phyloP scores from a whole-genome alignment of 257 asterid genomes.

The Solanum infundibuliforme region DNA sequence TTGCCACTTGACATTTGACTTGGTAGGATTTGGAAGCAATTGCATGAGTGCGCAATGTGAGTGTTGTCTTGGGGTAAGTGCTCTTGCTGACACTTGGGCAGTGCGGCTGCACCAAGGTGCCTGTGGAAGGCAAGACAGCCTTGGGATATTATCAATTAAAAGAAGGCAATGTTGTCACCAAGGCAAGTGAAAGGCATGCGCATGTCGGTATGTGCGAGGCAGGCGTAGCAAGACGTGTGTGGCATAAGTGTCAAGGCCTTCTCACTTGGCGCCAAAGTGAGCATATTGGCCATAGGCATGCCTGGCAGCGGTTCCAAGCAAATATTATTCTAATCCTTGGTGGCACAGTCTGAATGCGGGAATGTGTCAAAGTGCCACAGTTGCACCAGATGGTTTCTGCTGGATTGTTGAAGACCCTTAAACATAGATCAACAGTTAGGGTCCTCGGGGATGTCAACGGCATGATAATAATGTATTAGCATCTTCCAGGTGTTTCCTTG shows the following conservation, averaged over 20 bases:
- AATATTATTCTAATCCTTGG: background rate
- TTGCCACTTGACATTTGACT: background rate
- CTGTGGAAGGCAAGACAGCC: background rate
- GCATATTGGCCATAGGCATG: background rate
- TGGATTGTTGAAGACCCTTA: background rate
- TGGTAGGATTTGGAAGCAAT: background rate
- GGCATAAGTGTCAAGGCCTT: background rate
- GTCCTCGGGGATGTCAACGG: background rate
- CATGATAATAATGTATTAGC: background rate
- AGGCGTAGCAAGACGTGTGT: background rate
- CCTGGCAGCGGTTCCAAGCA: background rate
- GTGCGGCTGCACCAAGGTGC: background rate
- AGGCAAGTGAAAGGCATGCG: background rate
- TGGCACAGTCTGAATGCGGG: background rate
- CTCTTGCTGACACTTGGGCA: background rate
- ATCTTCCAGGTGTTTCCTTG: background rate
- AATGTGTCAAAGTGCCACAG: background rate
- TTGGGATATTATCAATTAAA: background rate
- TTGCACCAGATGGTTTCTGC: background rate
- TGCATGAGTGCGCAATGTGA: background rate
- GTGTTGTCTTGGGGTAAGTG: background rate
- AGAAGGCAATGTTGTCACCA: background rate
- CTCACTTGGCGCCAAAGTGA: background rate
- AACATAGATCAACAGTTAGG: background rate
- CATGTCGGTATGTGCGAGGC: background rate